phyloP scores from a whole-genome alignment of 352 stramenopile genomes.

The Phytophthora boehmeriae region DNA sequence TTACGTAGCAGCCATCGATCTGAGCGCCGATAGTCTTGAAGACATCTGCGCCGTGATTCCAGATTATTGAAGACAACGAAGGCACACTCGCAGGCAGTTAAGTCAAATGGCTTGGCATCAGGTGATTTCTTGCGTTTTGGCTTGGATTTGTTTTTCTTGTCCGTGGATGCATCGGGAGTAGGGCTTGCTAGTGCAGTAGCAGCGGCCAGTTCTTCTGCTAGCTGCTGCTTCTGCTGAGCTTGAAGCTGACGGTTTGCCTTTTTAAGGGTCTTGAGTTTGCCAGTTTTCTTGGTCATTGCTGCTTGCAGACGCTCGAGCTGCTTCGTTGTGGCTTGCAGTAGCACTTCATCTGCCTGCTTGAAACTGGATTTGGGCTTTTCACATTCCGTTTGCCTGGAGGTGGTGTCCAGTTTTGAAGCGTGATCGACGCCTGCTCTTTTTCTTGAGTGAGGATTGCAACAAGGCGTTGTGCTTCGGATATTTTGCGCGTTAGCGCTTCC shows the following conservation, averaged over 20 bases:
- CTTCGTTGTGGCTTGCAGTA: conserved; percentile 40
- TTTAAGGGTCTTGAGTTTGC: conserved; percentile 73
- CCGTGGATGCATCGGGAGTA: not conserved
- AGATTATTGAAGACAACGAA: conserved; percentile 91
- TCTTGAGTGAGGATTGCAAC: conserved; percentile 58
- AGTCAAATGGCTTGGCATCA: conserved; percentile 51
- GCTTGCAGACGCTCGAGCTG: conserved; percentile 37
- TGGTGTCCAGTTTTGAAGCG: conserved; percentile 22
- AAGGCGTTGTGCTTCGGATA: conserved; percentile 60
- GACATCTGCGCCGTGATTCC: conserved; percentile 72
- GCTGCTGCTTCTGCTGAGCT: conserved; percentile 14
- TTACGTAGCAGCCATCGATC: conserved; percentile 41
- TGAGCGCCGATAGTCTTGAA: conserved; percentile 79
- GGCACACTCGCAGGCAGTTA: conserved; percentile 71
- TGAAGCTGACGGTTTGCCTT: conserved; percentile 27
- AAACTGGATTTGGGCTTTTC: conserved; percentile 42
- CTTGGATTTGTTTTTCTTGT: conserved; percentile 25
- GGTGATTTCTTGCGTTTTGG: conserved; percentile 28
- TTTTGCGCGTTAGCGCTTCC: conserved; percentile 64
- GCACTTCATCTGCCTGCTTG: conserved; percentile 39
- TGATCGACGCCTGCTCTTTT: conserved; percentile 38
- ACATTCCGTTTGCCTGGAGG: conserved; percentile 30
- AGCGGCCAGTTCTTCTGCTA: conserved; percentile 1
- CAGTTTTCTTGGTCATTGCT: conserved; percentile 56
- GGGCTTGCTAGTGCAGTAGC: conserved; percentile 4